phyloP scores from a whole-genome alignment of 2,329 filamentous ascomycete species.

The Calonectria hongkongensis region DNA sequence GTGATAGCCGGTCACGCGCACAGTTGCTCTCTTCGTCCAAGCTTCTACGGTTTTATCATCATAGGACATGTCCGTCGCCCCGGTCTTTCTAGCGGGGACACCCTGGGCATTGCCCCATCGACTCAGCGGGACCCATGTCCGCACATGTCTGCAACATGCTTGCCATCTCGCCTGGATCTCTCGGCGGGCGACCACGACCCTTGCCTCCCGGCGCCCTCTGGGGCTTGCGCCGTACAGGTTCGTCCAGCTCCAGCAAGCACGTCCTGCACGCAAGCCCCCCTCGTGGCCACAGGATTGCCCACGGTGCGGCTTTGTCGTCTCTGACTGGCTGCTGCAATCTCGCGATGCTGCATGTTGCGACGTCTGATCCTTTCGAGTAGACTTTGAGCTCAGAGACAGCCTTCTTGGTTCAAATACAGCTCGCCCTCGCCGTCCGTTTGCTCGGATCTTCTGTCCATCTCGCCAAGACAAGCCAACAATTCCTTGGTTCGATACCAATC shows the following conservation, averaged over 20 bases:
- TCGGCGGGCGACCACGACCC: conserved; percentile 41
- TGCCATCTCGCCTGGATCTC: conserved; percentile 53
- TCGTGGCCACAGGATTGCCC: conserved; percentile 55
- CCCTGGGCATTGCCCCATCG: conserved; percentile 18
- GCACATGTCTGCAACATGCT: conserved; percentile 26
- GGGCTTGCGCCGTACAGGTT: conserved; percentile 25
- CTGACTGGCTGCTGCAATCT: conserved; percentile 50
- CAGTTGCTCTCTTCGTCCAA: conserved; percentile 36
- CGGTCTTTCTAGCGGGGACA: conserved; percentile 23
- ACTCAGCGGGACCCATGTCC: conserved; percentile 10
- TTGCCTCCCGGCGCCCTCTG: conserved; percentile 21
- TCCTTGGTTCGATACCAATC: conserved; percentile 27
- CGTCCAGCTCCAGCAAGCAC: conserved; percentile 21
- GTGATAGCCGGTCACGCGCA: conserved; percentile 51
- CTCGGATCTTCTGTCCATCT: conserved; percentile 18
- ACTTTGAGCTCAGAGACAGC: conserved; percentile 36
- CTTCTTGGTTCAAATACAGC: conserved; percentile 53
- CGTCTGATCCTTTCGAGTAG: conserved; percentile 41
- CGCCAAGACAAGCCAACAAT: conserved; percentile 31
- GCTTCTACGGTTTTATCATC: conserved; percentile 19
- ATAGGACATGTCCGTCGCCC: conserved; percentile 16
- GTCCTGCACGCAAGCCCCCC: conserved; percentile 45
- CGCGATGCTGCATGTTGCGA: conserved; percentile 43
- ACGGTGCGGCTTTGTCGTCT: conserved; percentile 49
- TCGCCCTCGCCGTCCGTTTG: conserved; percentile 44